Evolutionary conservation across 257 asterid species (phyloP), one percentile per base, ranked within the genome.

Genomic region (Galeopsis tetrahit): DNA sequence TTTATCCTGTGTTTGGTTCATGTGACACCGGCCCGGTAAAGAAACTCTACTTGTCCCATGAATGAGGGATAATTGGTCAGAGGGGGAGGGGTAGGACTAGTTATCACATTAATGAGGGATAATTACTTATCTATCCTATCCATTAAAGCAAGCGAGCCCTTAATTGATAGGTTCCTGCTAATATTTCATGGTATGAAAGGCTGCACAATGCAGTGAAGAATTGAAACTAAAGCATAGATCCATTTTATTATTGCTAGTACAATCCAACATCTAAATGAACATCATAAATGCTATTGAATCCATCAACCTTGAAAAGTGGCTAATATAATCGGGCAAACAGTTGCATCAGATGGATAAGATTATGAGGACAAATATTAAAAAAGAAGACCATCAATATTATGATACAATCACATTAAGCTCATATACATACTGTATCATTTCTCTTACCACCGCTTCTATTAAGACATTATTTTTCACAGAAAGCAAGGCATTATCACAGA

Each of bases 391-490:
- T 7, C 36, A 11, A 68, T 38, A 60, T 55, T 68, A 70, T 10
- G 34, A 53, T 52, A 52, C 46, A 53, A 42, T 53, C 68, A 69
- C 63, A 53, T 21, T 62, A 42, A 67, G 75, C 74, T 59, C 78
- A 78, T 59, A 67, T 46, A 69, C 42, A 17, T 39, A 38, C 35
- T 9, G 21, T 40, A n/a, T 13, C 38, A 42, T 66, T 34, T 39
- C 65, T 58, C 68, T 52, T n/a, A 34, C 31, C 10, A 69, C 43
- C 59, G 67, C 63, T 75, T 49, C 13, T 60, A 13, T 51, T 10
- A 6, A 61, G 28, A 8, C 40, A 62, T 6, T 48, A 48, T 5
- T 13, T 36, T 65, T 13, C 57, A 15, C 43, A 66, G 35, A 63
- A 6, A 61, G 14, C 63, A 59, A 38, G 51, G 33, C 14, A 7